A percentile compares a stretch with the other conserved stretches of the same genome.
These are phyloP conservation scores for Scutellaria baicalensis DNA, from an alignment of 257 asterid genomes.

Conservation along the genomic window DNA sequence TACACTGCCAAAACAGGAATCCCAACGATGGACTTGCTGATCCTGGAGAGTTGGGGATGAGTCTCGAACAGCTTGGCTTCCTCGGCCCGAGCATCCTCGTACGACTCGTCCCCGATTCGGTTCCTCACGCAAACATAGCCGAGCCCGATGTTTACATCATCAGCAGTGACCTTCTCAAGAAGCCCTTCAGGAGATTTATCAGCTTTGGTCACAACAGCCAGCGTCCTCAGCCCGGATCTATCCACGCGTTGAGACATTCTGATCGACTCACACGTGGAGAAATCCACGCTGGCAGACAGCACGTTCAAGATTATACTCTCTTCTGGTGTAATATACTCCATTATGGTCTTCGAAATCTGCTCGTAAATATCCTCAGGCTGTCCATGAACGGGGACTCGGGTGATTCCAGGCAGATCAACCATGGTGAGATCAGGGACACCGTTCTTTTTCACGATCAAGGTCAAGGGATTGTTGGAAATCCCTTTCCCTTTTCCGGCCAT, in stretches of 20 bases:
- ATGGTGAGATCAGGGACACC: slow-evolving; percentile 34
- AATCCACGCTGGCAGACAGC: slow-evolving; percentile 25
- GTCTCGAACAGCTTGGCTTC: not conserved
- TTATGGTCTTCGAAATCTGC: slow-evolving; percentile 21
- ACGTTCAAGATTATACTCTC: slow-evolving; percentile 38
- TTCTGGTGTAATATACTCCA: slow-evolving; percentile 28
- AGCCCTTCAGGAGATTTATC: slow-evolving; percentile 30
- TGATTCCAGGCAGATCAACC: slow-evolving; percentile 39
- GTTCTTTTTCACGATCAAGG: slow-evolving; percentile 18
- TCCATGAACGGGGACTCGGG: slow-evolving; percentile 31
- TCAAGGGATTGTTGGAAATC: slow-evolving; percentile 24
- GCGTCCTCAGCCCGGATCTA: slow-evolving; percentile 29
- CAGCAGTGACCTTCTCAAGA: slow-evolving; percentile 22
- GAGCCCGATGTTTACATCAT: slow-evolving; percentile 30
- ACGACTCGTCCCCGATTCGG: slow-evolving; percentile 13
- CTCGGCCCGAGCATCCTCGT: not conserved
- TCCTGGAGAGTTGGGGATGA: not conserved
- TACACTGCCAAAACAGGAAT: slow-evolving; percentile 30
- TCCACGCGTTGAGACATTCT: slow-evolving; percentile 32
- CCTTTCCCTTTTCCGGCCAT: slow-evolving; percentile 32
- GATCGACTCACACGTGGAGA: slow-evolving; percentile 29
- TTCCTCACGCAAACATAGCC: slow-evolving; percentile 29
- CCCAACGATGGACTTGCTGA: slow-evolving; percentile 1
- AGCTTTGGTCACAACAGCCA: slow-evolving; percentile 36
- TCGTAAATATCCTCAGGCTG: slow-evolving; percentile 38